Evolutionary conservation across 208 protist genomes (phyloP).

Genomic region (Phytomonas francai): DNA sequence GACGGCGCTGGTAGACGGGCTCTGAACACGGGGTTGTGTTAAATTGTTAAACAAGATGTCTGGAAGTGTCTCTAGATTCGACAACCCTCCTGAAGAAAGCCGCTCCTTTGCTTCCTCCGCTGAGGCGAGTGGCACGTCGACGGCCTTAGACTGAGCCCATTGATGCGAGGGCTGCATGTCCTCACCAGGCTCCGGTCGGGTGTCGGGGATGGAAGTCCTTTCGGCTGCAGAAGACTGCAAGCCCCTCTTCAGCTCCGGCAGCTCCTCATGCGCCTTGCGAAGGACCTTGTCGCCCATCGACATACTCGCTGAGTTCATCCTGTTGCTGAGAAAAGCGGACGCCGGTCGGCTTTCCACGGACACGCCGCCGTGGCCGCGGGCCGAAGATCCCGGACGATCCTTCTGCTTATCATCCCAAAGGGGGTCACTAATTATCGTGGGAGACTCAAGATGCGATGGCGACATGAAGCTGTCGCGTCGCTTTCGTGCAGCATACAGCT

Average conservation of each 20-base stretch:
- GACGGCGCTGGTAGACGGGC: slow-evolving; percentile 3
- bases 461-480: slow-evolving; percentile 9
- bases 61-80: too few species aligned
- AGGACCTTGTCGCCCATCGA: slow-evolving; percentile 61
- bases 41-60: too few species aligned
- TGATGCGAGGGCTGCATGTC: slow-evolving; percentile 12
- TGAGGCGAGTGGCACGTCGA: neutral
- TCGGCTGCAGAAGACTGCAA: too few species aligned
- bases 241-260: slow-evolving; percentile 13
- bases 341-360: neutral
- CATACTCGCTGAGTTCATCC: slow-evolving; percentile 8
- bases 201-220: too few species aligned
- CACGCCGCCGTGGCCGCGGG: neutral
- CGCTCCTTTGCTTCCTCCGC: neutral
- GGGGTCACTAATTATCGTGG: neutral
- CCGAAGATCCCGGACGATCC: neutral
- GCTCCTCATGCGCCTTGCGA: slow-evolving; percentile 45
- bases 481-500: slow-evolving; percentile 77
- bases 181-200: slow-evolving; percentile 6
- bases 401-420: neutral
- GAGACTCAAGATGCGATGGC: neutral
- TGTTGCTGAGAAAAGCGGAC: neutral
- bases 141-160: slow-evolving; percentile 3
- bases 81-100: too few species aligned
- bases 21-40: slow-evolving; percentile 10